phyloP scores from a whole-genome alignment of 495 filamentous ascomycete species.

The Trichoderma reesei region DNA sequence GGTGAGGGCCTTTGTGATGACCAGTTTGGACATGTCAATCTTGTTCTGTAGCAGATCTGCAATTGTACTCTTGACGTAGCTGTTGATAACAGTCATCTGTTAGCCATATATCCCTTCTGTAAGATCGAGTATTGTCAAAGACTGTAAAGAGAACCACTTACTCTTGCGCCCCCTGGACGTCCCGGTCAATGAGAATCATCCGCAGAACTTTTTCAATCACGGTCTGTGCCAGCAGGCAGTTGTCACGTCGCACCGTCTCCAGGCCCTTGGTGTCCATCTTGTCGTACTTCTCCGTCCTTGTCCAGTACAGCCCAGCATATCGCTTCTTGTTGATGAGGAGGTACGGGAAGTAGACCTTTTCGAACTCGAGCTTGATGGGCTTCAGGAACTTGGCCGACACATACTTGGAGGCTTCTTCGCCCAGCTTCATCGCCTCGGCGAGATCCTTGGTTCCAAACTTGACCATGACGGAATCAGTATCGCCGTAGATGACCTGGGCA shows the following conservation, averaged over 20 bases:
- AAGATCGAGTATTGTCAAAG: too few relatives aligned
- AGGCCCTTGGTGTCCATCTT: conserved; percentile 99
- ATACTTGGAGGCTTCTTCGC: conserved; percentile 75
- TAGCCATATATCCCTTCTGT: too few relatives aligned
- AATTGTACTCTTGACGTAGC: conserved; percentile 94
- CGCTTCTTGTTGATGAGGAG: conserved; percentile 99
- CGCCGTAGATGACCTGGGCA: conserved; percentile 94
- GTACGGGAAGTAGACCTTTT: conserved; percentile 98
- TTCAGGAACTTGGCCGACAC: conserved; percentile 88
- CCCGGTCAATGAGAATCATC: conserved; percentile 90
- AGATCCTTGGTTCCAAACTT: conserved; percentile 88
- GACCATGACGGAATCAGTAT: conserved; percentile 99
- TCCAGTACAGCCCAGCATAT: conserved; percentile 96
- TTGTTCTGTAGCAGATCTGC: conserved; percentile 94
- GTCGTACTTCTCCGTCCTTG: conserved; percentile 85
- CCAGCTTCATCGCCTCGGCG: conserved; percentile 83
- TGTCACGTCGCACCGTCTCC: conserved; percentile 94
- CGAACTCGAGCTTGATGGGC: conserved; percentile 98
- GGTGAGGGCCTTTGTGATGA: conserved; percentile 94
- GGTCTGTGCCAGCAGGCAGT: conserved; percentile 88
- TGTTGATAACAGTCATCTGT: conserved; percentile 23
- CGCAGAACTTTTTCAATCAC: conserved; percentile 95
- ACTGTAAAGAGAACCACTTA: conserved; percentile 37
- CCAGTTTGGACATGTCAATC: conserved; percentile 96
- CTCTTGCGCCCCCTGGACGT: conserved; percentile 85